A percentile compares a stretch with the other conserved stretches of the same genome.
phyloP scores from a whole-genome alignment of 2,329 filamentous ascomycete species.

The Hortaea werneckii region DNA sequence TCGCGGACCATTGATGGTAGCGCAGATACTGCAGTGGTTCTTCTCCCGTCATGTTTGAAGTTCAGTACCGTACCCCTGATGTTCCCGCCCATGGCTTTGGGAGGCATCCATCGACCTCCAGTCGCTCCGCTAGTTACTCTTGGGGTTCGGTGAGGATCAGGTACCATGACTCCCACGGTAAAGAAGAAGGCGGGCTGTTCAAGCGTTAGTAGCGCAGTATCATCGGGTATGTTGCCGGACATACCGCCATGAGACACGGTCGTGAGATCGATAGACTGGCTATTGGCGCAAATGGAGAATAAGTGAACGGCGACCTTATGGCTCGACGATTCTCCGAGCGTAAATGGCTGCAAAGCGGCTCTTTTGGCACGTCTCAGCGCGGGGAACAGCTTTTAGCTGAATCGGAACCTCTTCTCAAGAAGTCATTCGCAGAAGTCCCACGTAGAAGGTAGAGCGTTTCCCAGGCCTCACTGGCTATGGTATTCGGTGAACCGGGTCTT shows the following conservation, averaged over 20 bases:
- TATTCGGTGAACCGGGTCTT: no score
- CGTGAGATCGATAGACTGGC: no score
- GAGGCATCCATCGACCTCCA: slow-evolving; percentile 3
- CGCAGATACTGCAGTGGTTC: not conserved
- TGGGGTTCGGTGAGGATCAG: not conserved
- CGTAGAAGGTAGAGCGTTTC: no score
- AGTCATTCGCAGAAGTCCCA: no score
- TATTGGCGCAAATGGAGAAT: no score
- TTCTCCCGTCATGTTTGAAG: slow-evolving; percentile 1
- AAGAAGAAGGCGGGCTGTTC: slow-evolving; percentile 3
- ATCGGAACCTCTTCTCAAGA: no score
- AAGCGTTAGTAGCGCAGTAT: not conserved
- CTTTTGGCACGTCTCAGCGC: no score
- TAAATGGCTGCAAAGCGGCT: no score
- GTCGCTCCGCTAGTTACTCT: not conserved
- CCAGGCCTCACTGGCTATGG: no score
- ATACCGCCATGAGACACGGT: not conserved
- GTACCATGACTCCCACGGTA: slow-evolving; percentile 1
- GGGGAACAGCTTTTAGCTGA: no score
- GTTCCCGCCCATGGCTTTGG: slow-evolving; percentile 2
- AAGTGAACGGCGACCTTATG: no score
- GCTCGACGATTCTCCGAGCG: no score
- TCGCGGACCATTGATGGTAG: not conserved
- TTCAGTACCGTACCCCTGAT: not conserved
- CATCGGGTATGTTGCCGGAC: not conserved